Evolutionary conservation across 257 asterid species (phyloP).

Genomic region (Scutellaria galericulata): DNA sequence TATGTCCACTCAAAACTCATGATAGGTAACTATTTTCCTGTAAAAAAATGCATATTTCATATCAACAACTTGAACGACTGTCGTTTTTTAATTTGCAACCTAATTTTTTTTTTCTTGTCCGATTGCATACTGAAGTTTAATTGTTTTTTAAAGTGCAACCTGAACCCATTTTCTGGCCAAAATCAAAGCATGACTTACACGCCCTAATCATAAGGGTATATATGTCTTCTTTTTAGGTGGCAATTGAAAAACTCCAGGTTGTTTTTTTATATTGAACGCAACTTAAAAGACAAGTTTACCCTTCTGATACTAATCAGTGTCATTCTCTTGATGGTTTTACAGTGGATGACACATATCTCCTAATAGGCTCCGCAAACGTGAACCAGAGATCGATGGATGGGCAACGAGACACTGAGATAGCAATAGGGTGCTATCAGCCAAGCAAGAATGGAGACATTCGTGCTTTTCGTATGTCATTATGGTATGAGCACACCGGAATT

Average conservation of each 20-base stretch:
- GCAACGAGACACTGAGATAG: constrained; percentile 81
- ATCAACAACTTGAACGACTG: too few species aligned
- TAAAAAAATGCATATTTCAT: neutral
- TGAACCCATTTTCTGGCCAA: too few species aligned
- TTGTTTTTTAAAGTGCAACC: too few species aligned
- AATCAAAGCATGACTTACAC: too few species aligned
- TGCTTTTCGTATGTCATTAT: constrained; percentile 74
- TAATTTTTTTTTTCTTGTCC: too few species aligned
- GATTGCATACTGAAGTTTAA: too few species aligned
- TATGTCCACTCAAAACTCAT: constrained; percentile 93
- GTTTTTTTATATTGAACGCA: too few species aligned
- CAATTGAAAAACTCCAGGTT: too few species aligned
- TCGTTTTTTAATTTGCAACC: neutral
- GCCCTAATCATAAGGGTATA: too few species aligned
- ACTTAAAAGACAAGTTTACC: too few species aligned
- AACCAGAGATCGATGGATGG: constrained; percentile 98
- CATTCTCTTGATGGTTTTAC: constrained; percentile 26
- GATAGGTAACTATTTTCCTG: constrained; percentile 62
- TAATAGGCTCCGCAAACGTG: constrained; percentile 88
- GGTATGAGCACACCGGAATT: constrained; percentile 84
- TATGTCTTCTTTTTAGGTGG: too few species aligned
- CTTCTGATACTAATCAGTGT: neutral
- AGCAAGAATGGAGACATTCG: constrained; percentile 49
- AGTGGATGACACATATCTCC: constrained; percentile 83
- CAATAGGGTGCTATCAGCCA: constrained; percentile 78